Conservation (phyloP, 805 yeast genomes). For the Spathaspora girioi region DNA sequence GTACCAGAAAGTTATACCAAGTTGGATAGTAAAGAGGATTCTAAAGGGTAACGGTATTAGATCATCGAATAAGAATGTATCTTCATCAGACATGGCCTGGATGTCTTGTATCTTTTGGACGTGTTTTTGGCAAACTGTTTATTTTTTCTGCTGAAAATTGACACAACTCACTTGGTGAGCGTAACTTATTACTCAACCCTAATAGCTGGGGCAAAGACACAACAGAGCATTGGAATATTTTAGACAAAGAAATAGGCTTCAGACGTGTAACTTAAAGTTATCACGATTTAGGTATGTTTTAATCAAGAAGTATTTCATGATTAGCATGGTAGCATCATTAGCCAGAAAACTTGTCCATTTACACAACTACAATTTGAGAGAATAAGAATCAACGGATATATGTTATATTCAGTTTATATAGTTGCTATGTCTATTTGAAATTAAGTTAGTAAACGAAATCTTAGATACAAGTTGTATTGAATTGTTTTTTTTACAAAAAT, state of each 20-base stretch:
- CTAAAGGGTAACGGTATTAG: slow-evolving; percentile 40
- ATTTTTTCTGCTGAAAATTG: neutral
- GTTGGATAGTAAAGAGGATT: slow-evolving; percentile 44
- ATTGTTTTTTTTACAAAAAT: slow-evolving; percentile 11
- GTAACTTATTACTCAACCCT: no score
- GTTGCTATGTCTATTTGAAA: neutral
- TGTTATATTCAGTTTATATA: neutral
- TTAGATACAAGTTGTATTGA: neutral
- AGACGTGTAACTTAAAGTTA: slow-evolving; percentile 10
- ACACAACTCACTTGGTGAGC: no score
- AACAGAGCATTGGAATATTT: no score
- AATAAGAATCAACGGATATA: slow-evolving; percentile 1
- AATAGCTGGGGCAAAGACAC: neutral
- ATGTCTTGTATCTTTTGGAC: slow-evolving; percentile 6
- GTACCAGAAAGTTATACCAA: slow-evolving; percentile 56
- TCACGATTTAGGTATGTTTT: slow-evolving; percentile 31
- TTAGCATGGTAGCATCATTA: slow-evolving; percentile 61
- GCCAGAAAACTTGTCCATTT: slow-evolving; percentile 16
- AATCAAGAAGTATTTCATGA: slow-evolving; percentile 50
- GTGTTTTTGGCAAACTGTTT: slow-evolving; percentile 6
- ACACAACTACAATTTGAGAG: slow-evolving; percentile 5
- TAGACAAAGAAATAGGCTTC: slow-evolving; percentile 10
- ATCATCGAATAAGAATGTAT: slow-evolving; percentile 18
- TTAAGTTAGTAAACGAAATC: neutral
- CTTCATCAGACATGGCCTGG: neutral